Base-by-base conservation (phyloP, 2,329 filamentous ascomycete genomes). In the Emericellopsis atlantica region DNA sequence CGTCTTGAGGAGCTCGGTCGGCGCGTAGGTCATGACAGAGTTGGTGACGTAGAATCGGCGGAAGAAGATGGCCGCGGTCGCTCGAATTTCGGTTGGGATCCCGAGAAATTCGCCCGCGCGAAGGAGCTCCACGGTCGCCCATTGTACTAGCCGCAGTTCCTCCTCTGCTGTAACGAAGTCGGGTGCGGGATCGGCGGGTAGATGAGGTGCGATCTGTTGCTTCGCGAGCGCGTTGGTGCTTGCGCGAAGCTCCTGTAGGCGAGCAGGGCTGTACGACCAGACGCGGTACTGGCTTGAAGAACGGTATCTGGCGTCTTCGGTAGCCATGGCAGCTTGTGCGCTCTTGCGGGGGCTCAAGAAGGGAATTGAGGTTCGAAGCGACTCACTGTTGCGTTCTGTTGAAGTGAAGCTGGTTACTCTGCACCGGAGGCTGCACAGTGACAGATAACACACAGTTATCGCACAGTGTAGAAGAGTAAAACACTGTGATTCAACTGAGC, bases 21-120 rank as follows among this genome's bases (percentile, higher is more conserved):
- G 90, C 46, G 90, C 85, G 57, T 98, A 96, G 24, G 89, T 95
- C 85, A 96, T 95, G 54, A 89, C 78, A 33, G 85, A 93, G 63
- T 96, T 95, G 54, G 84, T 90, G 32, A 95, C 74, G 66, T 96
- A 98, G 71, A 98, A 96, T 43, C 92, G 84, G 42, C 86, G 84
- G 45, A 98, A 74, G 58, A 93, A 95, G 54, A 93, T 79, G 45
- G 90, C 84, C 4, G 87, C 86, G 6, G 89, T 95, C 4, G 61
- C 54, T 49, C 70, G 66, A 44, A 71, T 70, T 43, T 70, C 67
- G 47, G 67, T 69, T 6, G 66, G 64, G 34, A 71, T 55, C 29
- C 70, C 62, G 50, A 66, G 70, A 49, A 74, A 74, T 40, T 69
- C 63, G 16, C 70, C 72, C 3, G 73, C 73, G 31, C 72, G 69